phyloP scores from a whole-genome alignment of 1,284 basidiomycete genomes.

The Apiotrichum domesticum region DNA sequence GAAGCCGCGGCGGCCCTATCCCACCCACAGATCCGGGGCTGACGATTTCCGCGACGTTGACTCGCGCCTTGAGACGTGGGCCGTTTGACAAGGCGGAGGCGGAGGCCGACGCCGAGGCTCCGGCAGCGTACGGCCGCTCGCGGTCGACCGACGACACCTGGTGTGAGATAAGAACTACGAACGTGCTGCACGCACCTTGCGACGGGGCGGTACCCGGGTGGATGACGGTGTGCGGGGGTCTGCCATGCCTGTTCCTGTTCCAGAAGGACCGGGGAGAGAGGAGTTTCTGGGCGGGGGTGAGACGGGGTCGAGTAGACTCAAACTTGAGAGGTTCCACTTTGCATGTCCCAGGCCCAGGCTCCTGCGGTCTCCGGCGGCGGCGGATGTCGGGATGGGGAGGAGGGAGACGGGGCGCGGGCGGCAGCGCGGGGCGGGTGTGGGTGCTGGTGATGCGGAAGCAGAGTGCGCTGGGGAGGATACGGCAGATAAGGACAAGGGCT shows the following conservation, averaged over 20 bases:
- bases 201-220: background rate
- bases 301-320: no score
- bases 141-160: background rate
- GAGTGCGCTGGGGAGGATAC: no score
- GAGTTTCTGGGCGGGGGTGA: no score
- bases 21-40: background rate
- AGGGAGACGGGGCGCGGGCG: no score
- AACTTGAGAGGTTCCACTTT: no score
- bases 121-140: background rate
- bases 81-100: constrained; percentile 10
- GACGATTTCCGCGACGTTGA: constrained; percentile 18
- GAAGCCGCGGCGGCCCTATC: background rate
- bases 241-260: background rate
- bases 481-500: no score
- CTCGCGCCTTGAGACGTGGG: constrained; percentile 20
- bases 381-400: background rate
- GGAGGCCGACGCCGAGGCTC: constrained; percentile 8
- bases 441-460: no score
- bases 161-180: no score
- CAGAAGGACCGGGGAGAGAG: no score
- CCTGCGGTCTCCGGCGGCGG: no score
- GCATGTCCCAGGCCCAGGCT: no score
- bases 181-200: background rate
- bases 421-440: no score
- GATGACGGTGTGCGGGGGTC: background rate